Conservation (phyloP, 768 basidiomycete species). For the Leccinellum rugosiceps region DNA sequence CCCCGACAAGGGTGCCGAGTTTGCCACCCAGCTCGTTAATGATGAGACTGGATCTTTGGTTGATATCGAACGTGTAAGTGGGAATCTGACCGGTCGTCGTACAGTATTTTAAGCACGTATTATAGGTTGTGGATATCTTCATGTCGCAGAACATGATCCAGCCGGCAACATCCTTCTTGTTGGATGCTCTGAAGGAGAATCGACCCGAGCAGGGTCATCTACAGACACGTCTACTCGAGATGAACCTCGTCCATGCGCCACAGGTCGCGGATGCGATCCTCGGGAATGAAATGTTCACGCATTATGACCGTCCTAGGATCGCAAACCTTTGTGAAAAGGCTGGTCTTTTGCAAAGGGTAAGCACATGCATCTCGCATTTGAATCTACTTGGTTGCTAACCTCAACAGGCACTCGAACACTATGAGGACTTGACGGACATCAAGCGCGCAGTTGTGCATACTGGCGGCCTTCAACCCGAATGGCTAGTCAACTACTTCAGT, state of each 20-base stretch:
- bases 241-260: conserved; percentile 96
- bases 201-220: conserved; percentile 94
- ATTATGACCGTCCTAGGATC: conserved; percentile 94
- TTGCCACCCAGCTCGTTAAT: conserved; percentile 91
- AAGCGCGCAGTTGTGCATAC: conserved; percentile 97
- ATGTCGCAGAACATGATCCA: conserved; percentile 99
- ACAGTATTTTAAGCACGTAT: not conserved
- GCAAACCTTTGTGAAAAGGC: conserved; percentile 99
- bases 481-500: conserved; percentile 97
- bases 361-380: conserved; percentile 23
- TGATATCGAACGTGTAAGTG: conserved; percentile 81
- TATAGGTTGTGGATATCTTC: conserved; percentile 93
- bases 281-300: conserved; percentile 96
- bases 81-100: not conserved
- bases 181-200: conserved; percentile 98
- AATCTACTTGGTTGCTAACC: conserved; percentile 6
- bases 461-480: conserved; percentile 82
- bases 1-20: conserved; percentile 97
- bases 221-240: conserved; percentile 94
- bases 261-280: conserved; percentile 99
- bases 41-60: conserved; percentile 91
- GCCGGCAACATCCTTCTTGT: conserved; percentile 94
- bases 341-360: conserved; percentile 86
- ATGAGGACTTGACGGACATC: conserved; percentile 97
- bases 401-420: conserved; percentile 91